Evolutionary conservation across 257 asterid species (phyloP).

Genomic region (Lycium barbarum): DNA sequence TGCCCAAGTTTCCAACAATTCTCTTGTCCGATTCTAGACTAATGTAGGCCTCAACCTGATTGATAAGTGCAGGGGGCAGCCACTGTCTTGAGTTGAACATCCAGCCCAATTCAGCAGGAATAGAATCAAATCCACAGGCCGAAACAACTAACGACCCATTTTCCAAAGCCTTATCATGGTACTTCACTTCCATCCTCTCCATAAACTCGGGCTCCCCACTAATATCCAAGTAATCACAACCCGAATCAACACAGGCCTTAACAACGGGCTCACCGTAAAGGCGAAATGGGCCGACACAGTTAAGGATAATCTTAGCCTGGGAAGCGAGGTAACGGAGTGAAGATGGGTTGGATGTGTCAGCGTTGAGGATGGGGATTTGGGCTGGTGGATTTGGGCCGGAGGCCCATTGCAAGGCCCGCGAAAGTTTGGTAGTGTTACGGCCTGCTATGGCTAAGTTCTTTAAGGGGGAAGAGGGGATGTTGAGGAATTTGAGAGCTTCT

Average conservation of each 20-base stretch:
- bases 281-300: conserved; percentile 91
- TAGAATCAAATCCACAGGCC: conserved; percentile 86
- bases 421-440: conserved; percentile 60
- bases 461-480: conserved; percentile 67
- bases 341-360: conserved; percentile 53
- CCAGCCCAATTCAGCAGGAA: conserved; percentile 87
- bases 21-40: conserved; percentile 75
- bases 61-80: conserved; percentile 55
- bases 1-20: conserved; percentile 70
- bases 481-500: conserved; percentile 82
- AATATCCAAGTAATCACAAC: conserved; percentile 88
- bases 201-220: conserved; percentile 89
- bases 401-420: conserved; percentile 81
- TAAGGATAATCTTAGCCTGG: conserved; percentile 61
- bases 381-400: conserved; percentile 47
- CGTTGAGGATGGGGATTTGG: conserved; percentile 65
- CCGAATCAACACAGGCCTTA: conserved; percentile 71
- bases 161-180: conserved; percentile 68
- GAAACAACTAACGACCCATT: conserved; percentile 69
- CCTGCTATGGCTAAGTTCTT: conserved; percentile 80
- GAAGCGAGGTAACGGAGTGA: conserved; percentile 68
- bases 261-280: conserved; percentile 84
- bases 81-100: conserved; percentile 68
- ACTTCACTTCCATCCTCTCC: conserved; percentile 77
- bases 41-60: conserved; percentile 74